Conservation (phyloP, 2,329 filamentous ascomycete genomes). For the Ophiocordyceps camponoti-saundersi region DNA sequence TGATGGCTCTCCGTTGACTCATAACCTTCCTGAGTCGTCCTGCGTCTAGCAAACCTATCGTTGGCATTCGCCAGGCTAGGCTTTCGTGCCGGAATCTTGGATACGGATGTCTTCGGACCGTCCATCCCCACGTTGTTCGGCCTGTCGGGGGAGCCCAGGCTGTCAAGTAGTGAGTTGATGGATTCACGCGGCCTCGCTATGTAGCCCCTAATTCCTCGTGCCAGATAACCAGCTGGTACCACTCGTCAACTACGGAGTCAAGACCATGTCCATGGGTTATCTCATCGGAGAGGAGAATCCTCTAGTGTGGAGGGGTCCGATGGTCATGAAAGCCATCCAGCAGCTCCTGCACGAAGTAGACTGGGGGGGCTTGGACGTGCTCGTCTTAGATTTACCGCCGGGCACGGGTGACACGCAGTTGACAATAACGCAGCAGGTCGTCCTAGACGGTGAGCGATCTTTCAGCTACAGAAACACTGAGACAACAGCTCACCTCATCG, state of each 20-base stretch:
- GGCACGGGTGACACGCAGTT: slow-evolving; percentile 93
- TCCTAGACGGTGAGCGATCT: slow-evolving; percentile 52
- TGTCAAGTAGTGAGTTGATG: slow-evolving; percentile 47
- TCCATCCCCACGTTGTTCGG: slow-evolving; percentile 84
- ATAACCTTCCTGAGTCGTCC: background rate
- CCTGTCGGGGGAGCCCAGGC: slow-evolving; percentile 58
- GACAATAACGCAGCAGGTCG: slow-evolving; percentile 88
- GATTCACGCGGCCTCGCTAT: background rate
- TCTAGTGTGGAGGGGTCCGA: slow-evolving; percentile 87
- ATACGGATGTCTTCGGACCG: slow-evolving; percentile 93
- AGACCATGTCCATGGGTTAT: slow-evolving; percentile 98
- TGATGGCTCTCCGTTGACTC: background rate
- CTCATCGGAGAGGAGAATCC: slow-evolving; percentile 64
- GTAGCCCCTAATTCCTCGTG: background rate
- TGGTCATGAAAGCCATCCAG: slow-evolving; percentile 95
- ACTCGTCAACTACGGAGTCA: slow-evolving; percentile 84
- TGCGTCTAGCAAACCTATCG: slow-evolving; percentile 54
- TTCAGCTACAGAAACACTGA: background rate
- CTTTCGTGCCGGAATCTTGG: slow-evolving; percentile 70
- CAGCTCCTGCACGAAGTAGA: slow-evolving; percentile 91
- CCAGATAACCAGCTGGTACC: slow-evolving; percentile 68
- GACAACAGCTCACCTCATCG: background rate
- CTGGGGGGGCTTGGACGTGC: slow-evolving; percentile 76
- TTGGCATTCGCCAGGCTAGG: slow-evolving; percentile 72
- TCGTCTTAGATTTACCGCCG: slow-evolving; percentile 82